Percentiles rank a stretch among this genome's conserved stretches.
phyloP scores from a whole-genome alignment of 176 grass and related monocot genomes.

The Miscanthus lutarioriparius region DNA sequence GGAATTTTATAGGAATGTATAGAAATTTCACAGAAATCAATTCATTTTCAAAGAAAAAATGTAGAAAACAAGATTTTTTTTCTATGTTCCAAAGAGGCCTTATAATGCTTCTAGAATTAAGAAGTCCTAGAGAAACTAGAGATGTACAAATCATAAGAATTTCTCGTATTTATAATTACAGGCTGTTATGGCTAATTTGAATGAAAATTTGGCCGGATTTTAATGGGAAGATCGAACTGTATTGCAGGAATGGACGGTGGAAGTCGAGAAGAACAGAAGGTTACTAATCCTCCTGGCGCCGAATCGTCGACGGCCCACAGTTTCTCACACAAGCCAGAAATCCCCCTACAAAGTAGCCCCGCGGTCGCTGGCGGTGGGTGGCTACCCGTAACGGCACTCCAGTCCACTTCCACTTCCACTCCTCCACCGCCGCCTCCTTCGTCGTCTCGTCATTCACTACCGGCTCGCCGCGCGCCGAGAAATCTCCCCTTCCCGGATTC shows the following conservation, averaged over 20 bases:
- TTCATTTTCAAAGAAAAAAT: no score
- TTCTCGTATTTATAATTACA: background rate
- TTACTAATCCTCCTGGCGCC: background rate
- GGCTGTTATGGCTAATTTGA: background rate
- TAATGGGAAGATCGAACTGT: background rate
- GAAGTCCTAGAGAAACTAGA: no score
- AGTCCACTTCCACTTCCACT: background rate
- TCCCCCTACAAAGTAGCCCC: conserved; percentile 19
- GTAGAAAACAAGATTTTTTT: no score
- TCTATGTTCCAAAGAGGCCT: no score
- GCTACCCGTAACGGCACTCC: conserved; percentile 45
- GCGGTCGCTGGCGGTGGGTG: conserved; percentile 56
- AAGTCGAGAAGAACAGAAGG: background rate
- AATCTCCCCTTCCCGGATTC: background rate
- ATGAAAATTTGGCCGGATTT: background rate
- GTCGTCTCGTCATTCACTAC: background rate
- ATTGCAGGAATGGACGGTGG: background rate
- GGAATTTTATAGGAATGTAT: no score
- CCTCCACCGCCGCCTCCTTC: background rate
- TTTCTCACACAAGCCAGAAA: conserved; percentile 23
- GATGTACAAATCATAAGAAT: background rate
- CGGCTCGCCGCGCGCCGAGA: conserved; percentile 4
- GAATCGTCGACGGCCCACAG: background rate
- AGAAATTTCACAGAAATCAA: no score
- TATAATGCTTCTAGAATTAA: background rate